Evolutionary conservation across 2,329 filamentous ascomycete genomes (phyloP).

Genomic region (Myriosclerotinia scirpicola): DNA sequence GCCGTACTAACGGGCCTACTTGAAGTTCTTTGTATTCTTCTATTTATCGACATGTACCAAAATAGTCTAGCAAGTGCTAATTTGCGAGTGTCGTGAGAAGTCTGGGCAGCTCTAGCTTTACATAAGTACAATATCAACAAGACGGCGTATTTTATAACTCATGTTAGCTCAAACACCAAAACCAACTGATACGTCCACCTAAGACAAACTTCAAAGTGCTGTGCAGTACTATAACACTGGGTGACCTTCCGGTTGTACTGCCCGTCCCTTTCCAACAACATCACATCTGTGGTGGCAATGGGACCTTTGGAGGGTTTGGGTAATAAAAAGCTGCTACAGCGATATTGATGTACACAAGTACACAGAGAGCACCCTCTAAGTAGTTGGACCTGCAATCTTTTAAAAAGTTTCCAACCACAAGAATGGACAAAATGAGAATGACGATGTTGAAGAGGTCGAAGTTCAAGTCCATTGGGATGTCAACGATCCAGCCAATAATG

Average conservation of each 20-base stretch:
- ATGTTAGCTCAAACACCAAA: neutral
- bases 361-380: conserved; percentile 78
- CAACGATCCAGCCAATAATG: conserved; percentile 77
- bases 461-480: conserved; percentile 70
- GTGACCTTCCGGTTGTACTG: neutral
- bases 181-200: neutral
- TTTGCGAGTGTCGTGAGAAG: neutral
- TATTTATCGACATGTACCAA: neutral
- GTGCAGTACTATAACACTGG: neutral
- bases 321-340: conserved; percentile 59
- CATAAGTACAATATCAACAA: neutral
- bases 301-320: conserved; percentile 44
- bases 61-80: neutral
- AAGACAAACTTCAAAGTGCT: neutral
- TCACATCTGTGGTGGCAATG: neutral
- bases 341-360: conserved; percentile 64
- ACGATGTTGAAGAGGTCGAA: conserved; percentile 89
- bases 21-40: neutral
- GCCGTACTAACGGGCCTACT: conserved; percentile 15
- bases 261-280: neutral
- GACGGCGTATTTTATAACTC: neutral
- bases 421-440: conserved; percentile 72
- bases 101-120: neutral
- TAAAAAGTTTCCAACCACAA: conserved; percentile 85
- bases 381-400: conserved; percentile 89